Percentiles rank a stretch among this genome's conserved stretches.
These are phyloP conservation scores for Avena insularis DNA, from an alignment of 176 grass and related monocot species.

Conservation along the genomic window DNA sequence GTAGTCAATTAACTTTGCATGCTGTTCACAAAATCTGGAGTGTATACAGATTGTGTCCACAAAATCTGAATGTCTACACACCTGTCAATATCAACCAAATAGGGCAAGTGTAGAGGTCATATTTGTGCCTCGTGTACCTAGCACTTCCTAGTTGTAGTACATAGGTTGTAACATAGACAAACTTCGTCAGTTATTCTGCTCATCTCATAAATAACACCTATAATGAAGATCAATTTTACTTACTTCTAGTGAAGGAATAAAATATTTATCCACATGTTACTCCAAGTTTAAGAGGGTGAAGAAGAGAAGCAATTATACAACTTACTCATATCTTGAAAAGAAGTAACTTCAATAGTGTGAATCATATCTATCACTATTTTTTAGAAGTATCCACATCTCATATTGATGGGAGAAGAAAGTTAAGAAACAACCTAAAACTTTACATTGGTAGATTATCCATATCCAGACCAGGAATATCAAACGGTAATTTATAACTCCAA, in stretches of 20 bases:
- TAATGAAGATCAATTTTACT: slow-evolving; percentile 15
- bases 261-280: background rate
- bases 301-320: background rate
- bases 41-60: slow-evolving; percentile 2
- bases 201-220: slow-evolving; percentile 1
- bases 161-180: slow-evolving; percentile 2
- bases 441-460: slow-evolving; percentile 77
- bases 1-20: background rate
- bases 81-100: background rate
- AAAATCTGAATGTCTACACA: background rate
- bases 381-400: background rate
- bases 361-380: slow-evolving; percentile 28
- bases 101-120: background rate
- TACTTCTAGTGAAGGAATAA: slow-evolving; percentile 9
- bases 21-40: background rate
- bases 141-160: slow-evolving; percentile 14
- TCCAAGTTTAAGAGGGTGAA: slow-evolving; percentile 3
- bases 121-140: background rate
- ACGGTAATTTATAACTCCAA: slow-evolving; percentile 79
- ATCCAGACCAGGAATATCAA: slow-evolving; percentile 75
- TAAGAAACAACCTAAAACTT: slow-evolving; percentile 16
- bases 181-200: slow-evolving; percentile 1
- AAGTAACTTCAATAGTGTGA: slow-evolving; percentile 8
- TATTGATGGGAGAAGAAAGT: background rate
- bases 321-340: slow-evolving; percentile 24